Conservation (phyloP, 129 eudicot species). For the Centella asiatica region DNA sequence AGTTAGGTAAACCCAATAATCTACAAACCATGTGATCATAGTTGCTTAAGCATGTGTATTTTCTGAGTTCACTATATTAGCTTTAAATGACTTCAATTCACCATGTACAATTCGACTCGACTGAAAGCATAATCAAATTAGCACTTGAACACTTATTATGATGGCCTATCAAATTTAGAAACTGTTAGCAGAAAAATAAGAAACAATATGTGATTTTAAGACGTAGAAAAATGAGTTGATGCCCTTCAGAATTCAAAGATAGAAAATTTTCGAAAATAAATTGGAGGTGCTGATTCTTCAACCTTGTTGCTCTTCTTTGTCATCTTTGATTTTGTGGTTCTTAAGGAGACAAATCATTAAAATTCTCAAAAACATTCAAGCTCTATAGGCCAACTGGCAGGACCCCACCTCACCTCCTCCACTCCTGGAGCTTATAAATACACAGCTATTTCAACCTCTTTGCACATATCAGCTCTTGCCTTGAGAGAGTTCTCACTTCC, state of each 20-base stretch:
- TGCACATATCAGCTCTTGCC: constrained; percentile 20
- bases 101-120: too few species aligned
- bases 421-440: constrained; percentile 46
- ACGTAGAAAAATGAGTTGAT: background rate
- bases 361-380: constrained; percentile 18
- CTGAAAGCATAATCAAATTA: background rate
- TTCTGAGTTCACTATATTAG: background rate
- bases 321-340: constrained; percentile 26
- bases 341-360: constrained; percentile 24
- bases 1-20: background rate
- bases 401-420: constrained; percentile 22
- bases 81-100: too few species aligned
- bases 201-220: background rate
- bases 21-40: constrained; percentile 1
- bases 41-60: background rate
- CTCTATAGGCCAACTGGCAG: constrained; percentile 31
- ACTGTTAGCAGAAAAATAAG: background rate
- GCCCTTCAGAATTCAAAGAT: background rate
- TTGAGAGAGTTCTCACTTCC: constrained; percentile 13
- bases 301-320: constrained; percentile 9
- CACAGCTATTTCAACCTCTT: constrained; percentile 27
- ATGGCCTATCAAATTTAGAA: background rate
- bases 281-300: constrained; percentile 14
- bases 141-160: too few species aligned
- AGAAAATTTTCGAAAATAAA: background rate